Conservation (phyloP, 345 rosid genomes). For the Clausena lansium region DNA sequence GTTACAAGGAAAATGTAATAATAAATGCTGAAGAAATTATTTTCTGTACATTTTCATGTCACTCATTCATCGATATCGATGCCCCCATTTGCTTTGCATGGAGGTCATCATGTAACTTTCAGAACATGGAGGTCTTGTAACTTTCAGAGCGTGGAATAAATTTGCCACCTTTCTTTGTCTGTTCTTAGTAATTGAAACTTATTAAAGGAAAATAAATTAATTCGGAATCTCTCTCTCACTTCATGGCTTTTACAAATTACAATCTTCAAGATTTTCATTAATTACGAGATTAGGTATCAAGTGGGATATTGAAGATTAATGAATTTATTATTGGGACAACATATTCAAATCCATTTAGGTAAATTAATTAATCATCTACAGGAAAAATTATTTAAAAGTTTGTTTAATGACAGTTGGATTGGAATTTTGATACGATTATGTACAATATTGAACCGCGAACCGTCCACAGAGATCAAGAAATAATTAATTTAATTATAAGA, state of each 20-base stretch:
- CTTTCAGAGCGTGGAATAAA: background rate
- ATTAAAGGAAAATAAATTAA: slow-evolving; percentile 10
- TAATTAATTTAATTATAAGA: background rate
- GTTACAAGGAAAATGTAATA: slow-evolving; percentile 10
- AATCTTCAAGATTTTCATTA: background rate
- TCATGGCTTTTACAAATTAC: background rate
- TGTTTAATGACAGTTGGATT: background rate
- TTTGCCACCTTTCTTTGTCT: slow-evolving; percentile 13
- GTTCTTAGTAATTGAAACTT: slow-evolving; percentile 24
- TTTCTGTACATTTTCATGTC: slow-evolving; percentile 10
- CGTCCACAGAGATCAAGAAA: background rate
- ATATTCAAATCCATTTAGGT: background rate
- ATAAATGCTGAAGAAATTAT: background rate
- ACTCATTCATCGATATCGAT: slow-evolving; percentile 27
- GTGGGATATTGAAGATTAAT: background rate
- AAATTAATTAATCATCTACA: background rate
- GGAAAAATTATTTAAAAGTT: background rate
- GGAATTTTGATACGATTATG: background rate
- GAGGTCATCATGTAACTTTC: slow-evolving; percentile 23
- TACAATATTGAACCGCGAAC: background rate
- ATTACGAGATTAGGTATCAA: slow-evolving; percentile 5
- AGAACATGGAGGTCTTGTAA: background rate
- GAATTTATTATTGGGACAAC: background rate
- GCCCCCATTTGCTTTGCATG: background rate
- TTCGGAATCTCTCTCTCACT: background rate